Percentiles rank a stretch among this genome's conserved stretches.
These are phyloP conservation scores for Fistulifera solaris DNA, from an alignment of 108 stramenopile species.

Conservation along the genomic window DNA sequence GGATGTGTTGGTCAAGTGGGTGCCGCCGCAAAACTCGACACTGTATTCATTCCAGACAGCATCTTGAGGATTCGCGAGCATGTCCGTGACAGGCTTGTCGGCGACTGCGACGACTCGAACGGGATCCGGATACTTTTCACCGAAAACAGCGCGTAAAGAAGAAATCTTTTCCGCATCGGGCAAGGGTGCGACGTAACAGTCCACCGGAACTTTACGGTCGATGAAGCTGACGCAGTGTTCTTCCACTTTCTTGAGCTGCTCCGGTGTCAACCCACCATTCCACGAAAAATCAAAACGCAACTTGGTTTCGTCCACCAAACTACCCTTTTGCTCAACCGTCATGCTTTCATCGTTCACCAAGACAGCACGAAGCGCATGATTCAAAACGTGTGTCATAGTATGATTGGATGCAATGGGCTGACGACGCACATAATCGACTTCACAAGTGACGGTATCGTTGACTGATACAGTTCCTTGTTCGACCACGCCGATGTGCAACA, in stretches of 20 bases:
- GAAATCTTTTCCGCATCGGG: slow-evolving; percentile 81
- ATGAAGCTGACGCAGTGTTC: slow-evolving; percentile 48
- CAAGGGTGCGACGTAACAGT: slow-evolving; percentile 75
- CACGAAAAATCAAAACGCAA: slow-evolving; percentile 98
- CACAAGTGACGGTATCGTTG: slow-evolving; percentile 70
- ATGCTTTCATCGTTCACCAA: slow-evolving; percentile 43
- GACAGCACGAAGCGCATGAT: slow-evolving; percentile 88
- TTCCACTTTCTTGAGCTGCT: slow-evolving; percentile 75
- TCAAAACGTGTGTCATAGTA: slow-evolving; percentile 99
- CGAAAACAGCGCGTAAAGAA: slow-evolving; percentile 95
- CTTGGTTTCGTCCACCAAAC: slow-evolving; percentile 88
- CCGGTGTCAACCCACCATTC: slow-evolving; percentile 67
- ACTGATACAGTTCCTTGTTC: slow-evolving; percentile 59
- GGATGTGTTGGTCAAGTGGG: slow-evolving; percentile 91
- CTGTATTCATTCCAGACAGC: slow-evolving; percentile 82
- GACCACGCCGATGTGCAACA: slow-evolving; percentile 85
- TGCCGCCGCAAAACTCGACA: slow-evolving; percentile 99
- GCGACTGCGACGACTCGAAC: slow-evolving; percentile 96
- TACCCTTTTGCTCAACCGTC: slow-evolving; percentile 94
- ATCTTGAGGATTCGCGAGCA: slow-evolving; percentile 86
- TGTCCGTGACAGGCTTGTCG: slow-evolving; percentile 54
- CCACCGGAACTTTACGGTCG: slow-evolving; percentile 54
- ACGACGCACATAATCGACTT: slow-evolving; percentile 96
- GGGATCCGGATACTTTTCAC: slow-evolving; percentile 98
- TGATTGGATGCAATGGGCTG: slow-evolving; percentile 93